Evolutionary conservation across 129 eudicot species (phyloP), one percentile per base, ranked within the genome.

Genomic region (Mikania micrantha): DNA sequence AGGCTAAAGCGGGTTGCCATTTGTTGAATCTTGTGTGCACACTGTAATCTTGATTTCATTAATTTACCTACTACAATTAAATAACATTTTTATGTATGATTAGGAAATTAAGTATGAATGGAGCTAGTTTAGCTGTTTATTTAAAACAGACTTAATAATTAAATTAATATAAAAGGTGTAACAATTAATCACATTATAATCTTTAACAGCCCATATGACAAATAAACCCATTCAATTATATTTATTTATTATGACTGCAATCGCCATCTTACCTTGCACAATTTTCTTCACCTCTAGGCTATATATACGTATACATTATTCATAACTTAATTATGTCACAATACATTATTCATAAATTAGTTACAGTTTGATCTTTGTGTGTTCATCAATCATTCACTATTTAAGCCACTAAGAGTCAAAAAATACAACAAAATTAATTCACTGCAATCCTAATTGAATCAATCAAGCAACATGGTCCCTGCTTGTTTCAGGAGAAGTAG

Each of bases 401-500:
- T 42, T 24, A 32, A 67, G 47, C 61, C 13, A 45, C 5, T 16
- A 60, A 38, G 63, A 19, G 53, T 24, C 11, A 57, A 56, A 71
- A 72, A 40, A 17, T 15, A 29, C 12, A 62, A 39, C 2, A 16
- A 67, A 66, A 21, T 9, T 0, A 45, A 42, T 48, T 4, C 9
- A 52, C 25, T 40, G 16, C 60, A 10, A 54, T 54, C 38, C 35
- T 42, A 60, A 52, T 22, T 16, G 41, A 22, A 31, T 47, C 47
- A 69, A 83, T 83, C 65, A 78, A 32, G 66, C 57, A 0, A 31
- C 73, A 53, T 75, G 84, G 63, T 82, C 85, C 72, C 74, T 69
- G 31, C 81, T 84, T 31, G 82, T 86, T 60, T 78, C 83, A 0
- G 96, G 88, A 20, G 96, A 86, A 16, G 81, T 77, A 48, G 95